Percentiles rank a stretch among this genome's conserved stretches.
These are phyloP conservation scores for Cladosporium velox DNA, from an alignment of 2,329 filamentous ascomycete species.

Conservation along the genomic window DNA sequence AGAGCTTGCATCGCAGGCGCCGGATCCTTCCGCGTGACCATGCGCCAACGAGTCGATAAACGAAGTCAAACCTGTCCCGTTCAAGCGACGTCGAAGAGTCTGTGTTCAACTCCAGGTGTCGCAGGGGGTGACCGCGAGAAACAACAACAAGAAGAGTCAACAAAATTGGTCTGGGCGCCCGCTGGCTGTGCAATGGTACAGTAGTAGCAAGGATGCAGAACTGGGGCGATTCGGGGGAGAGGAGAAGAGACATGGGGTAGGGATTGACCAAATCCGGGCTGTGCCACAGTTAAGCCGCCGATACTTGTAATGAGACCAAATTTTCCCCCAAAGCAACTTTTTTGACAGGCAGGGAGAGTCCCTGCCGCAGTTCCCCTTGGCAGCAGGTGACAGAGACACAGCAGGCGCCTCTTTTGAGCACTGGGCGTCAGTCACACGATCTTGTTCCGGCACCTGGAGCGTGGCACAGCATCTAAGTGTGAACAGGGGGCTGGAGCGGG, in stretches of 20 bases:
- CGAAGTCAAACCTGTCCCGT: neutral
- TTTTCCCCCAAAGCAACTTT: neutral
- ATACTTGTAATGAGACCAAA: neutral
- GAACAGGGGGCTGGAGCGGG: neutral
- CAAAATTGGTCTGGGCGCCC: neutral
- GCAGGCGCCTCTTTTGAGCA: conserved; percentile 15
- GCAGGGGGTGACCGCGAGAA: neutral
- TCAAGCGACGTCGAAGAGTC: neutral
- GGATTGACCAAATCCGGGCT: conserved; percentile 1
- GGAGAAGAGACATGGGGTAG: neutral
- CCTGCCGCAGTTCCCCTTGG: conserved; percentile 15
- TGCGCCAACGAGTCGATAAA: neutral
- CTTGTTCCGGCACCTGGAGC: conserved; percentile 8
- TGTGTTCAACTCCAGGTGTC: neutral
- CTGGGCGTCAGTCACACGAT: conserved; percentile 19
- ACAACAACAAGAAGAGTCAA: neutral
- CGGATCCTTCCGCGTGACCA: neutral
- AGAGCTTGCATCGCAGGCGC: neutral
- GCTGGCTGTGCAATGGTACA: neutral
- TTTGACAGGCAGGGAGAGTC: neutral
- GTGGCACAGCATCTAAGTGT: neutral
- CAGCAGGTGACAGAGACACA: neutral
- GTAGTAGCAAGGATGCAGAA: neutral
- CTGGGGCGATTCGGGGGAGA: neutral
- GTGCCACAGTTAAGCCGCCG: conserved; percentile 6